Evolutionary conservation across 495 filamentous ascomycete genomes (phyloP), one percentile per base, ranked within the genome.

Genomic region (Talaromyces stipitatus): DNA sequence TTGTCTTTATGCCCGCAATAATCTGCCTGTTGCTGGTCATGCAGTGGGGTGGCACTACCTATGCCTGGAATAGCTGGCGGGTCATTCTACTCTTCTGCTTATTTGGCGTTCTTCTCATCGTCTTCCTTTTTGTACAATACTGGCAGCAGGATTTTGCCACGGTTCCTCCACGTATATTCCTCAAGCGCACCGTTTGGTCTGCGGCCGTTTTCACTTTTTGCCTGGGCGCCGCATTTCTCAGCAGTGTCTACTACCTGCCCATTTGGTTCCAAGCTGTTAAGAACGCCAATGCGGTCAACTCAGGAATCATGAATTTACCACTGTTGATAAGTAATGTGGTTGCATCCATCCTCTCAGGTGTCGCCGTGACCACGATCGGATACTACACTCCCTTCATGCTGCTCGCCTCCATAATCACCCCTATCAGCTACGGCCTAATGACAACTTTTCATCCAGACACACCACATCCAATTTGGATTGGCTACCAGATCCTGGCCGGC

Each of bases 331-430:
- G 69, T 1, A 41, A 51, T n/a, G 58, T 59, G 22, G 60, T 67
- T n/a, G 29, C 67, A 10, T 54, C 57, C 22, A 58, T 61, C 3
- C 50, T 67, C 11, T 22, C 60, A 1, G 56, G 58, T n/a, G 68
- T 66, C 9, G 24, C 26, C 14, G 57, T 67, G 2, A 62, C 62
- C 29, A 57, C 57, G 5, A 48, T 67, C 12, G 71, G 71, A 28
- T 67, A 72, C 58, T 72, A 69, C 58, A 57, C 58, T 16, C 86
- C 87, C 0, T 83, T 83, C 63, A 83, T 88, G 69, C 70, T 84
- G 26, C 27, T 77, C 5, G 30, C 30, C 0, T 27, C 14, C 45
- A 46, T 59, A 2, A 8, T 41, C 3, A 51, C 47, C 20, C 14
- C 56, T 41, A 68, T 8, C 64, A 71, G 73, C 59, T 58, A 67